Base-by-base conservation (phyloP, 139 green algal species). In the Micractinium conductrix region DNA sequence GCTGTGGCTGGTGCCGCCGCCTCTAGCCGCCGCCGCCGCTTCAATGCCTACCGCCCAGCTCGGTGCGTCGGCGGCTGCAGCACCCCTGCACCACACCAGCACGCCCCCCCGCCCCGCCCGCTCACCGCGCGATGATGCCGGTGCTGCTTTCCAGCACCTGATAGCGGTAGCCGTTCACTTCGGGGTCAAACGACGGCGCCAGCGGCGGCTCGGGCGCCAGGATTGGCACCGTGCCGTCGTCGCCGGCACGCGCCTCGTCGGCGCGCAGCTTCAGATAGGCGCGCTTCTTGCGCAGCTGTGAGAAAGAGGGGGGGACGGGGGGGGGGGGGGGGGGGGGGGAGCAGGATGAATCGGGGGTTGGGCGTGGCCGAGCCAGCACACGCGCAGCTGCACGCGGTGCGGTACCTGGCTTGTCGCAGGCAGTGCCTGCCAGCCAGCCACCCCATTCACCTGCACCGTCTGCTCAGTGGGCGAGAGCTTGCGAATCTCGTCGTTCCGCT, bases 171-270 rank as follows among this genome's bases (percentile, higher is more conserved):
- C 62, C 68, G 40, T 74, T 86, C 2, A 79, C 68, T 26, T 96
- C 91, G 42, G 83, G 79, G 90, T 97, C 94, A 88, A 97, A 97
- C 6, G 88, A 88, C 40, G 93, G 94, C 42, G 88, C 90, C 63
- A 97, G 79, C 48, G 87, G 74, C 1, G 93, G 91, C 48, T 96
- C 92, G 12, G 94, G 93, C 65, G 90, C 92, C 4, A 91, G 88
- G 33, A 97, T 88, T 26, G 90, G 86, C 53, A 95, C 33, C 40
- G 26, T 42, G 60, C 85, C 19, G 73, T 82, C 75, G 68, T 86
- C 91, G 65, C 67, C 86, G n/a, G 63, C 40, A 43, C 87, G 84
- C 72, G 87, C 89, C 82, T 92, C 88, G 67, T 90, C 89, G 30
- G 84, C 88, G 10, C 75, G 69, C 81, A 91, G 79, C 45, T 85